Evolutionary conservation across 2,329 filamentous ascomycete species (phyloP).

Genomic region (Cladosporium velox): DNA sequence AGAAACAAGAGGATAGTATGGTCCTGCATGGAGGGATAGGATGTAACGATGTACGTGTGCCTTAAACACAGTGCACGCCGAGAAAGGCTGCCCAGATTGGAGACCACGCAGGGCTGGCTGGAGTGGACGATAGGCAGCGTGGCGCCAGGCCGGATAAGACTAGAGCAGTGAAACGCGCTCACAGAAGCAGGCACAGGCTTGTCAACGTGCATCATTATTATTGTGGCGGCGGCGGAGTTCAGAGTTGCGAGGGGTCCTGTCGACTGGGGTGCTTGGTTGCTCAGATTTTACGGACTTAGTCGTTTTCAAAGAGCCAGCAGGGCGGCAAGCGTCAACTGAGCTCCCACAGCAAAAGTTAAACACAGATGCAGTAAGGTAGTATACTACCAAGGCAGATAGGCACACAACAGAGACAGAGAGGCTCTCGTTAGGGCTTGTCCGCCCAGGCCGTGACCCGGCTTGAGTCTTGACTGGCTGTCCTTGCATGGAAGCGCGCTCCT

Average conservation of each 20-base stretch:
- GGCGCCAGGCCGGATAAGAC: background rate
- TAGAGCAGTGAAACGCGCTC: background rate
- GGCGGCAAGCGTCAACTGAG: background rate
- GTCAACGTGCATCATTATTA: background rate
- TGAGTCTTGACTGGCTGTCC: conserved; percentile 6
- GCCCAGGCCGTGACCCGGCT: background rate
- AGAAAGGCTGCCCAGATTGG: background rate
- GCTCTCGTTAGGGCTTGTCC: conserved; percentile 5
- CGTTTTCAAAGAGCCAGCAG: background rate
- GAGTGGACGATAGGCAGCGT: background rate
- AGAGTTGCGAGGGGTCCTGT: background rate
- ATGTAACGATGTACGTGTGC: conserved; percentile 3
- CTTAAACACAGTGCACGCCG: background rate
- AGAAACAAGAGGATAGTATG: background rate
- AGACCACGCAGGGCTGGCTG: background rate
- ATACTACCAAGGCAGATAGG: background rate
- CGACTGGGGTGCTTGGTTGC: background rate
- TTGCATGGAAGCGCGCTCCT: background rate
- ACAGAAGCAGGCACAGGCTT: background rate
- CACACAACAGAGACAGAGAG: background rate
- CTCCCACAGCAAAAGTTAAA: background rate
- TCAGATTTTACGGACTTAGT: background rate
- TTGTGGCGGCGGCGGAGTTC: background rate
- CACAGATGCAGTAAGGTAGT: background rate
- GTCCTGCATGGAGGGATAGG: background rate